These are phyloP conservation scores for Malassezia slooffiae DNA, from an alignment of 1,284 basidiomycete genomes.

Conservation along the genomic window DNA sequence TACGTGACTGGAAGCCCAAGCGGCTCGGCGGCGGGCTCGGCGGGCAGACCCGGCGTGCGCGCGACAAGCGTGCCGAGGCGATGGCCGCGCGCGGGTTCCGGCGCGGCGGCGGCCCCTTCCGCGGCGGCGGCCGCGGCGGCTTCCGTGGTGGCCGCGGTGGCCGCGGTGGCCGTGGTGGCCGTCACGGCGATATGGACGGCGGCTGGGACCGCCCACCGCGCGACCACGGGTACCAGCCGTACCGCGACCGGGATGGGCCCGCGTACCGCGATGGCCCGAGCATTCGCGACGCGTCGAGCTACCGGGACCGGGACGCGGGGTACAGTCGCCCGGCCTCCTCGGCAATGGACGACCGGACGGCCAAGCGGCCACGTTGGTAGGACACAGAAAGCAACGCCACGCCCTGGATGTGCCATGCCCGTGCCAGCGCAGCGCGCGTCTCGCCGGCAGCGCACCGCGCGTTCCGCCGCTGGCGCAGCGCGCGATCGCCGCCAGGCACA, in stretches of 20 bases:
- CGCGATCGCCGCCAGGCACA: too few relatives aligned
- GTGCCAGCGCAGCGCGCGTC: too few relatives aligned
- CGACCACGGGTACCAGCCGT: slow-evolving; percentile 2
- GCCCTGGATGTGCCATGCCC: too few relatives aligned
- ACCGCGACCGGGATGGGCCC: slow-evolving; percentile 14
- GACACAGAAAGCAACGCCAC: not conserved
- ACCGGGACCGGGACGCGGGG: not conserved
- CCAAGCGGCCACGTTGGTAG: slow-evolving; percentile 11
- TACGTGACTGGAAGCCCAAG: slow-evolving; percentile 95
- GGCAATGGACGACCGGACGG: slow-evolving; percentile 5
- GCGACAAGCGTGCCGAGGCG: too few relatives aligned
- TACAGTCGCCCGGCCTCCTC: not conserved
- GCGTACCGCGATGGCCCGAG: too few relatives aligned
- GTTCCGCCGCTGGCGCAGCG: too few relatives aligned
- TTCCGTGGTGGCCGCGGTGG: slow-evolving; percentile 43
- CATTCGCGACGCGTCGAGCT: not conserved
- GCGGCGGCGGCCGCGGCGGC: slow-evolving; percentile 47
- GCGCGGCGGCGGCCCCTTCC: slow-evolving; percentile 22
- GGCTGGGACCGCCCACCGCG: slow-evolving; percentile 3
- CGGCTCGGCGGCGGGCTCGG: slow-evolving; percentile 89
- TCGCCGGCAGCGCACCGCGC: too few relatives aligned
- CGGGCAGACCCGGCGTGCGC: slow-evolving; percentile 63
- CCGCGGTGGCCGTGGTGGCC: slow-evolving; percentile 1
- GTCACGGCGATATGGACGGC: slow-evolving; percentile 1
- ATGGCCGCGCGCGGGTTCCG: too few relatives aligned